Evolutionary conservation across 225 moss, liverwort and hornwort species (phyloP).

Genomic region (Bryum argenteum): DNA sequence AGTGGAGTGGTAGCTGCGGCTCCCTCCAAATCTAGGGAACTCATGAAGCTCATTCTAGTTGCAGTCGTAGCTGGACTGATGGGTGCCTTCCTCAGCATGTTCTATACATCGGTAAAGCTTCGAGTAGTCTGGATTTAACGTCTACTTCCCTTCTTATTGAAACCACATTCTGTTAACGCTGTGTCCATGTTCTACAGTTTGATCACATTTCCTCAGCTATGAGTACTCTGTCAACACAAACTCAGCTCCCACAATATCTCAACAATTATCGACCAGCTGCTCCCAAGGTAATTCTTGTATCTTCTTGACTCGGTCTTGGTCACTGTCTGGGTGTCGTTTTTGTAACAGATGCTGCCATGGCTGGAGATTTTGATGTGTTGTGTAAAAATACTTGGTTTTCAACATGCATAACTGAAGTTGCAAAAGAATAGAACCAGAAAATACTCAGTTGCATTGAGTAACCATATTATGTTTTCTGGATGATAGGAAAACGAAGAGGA

Average conservation of each 20-base stretch:
- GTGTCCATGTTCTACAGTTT: slow-evolving; percentile 38
- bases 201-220: slow-evolving; percentile 35
- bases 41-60: slow-evolving; percentile 57
- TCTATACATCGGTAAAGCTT: slow-evolving; percentile 49
- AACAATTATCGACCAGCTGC: slow-evolving; percentile 50
- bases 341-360: not conserved
- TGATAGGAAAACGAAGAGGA: slow-evolving; percentile 43
- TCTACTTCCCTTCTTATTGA: slow-evolving; percentile 13
- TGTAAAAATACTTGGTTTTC: slow-evolving; percentile 1
- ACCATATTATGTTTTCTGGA: slow-evolving; percentile 18
- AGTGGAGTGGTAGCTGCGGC: slow-evolving; percentile 47
- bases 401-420: slow-evolving; percentile 19
- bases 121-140: not conserved
- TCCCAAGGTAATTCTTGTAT: slow-evolving; percentile 36
- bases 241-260: slow-evolving; percentile 46
- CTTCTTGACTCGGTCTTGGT: slow-evolving; percentile 17
- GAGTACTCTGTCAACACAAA: slow-evolving; percentile 32
- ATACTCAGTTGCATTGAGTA: slow-evolving; percentile 12
- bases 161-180: slow-evolving; percentile 25
- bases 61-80: slow-evolving; percentile 45
- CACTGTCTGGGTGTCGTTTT: slow-evolving; percentile 6
- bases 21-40: slow-evolving; percentile 55
- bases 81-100: slow-evolving; percentile 57
- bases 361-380: slow-evolving; percentile 4
- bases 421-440: not conserved